These are phyloP conservation scores for Castanospermum australe DNA, from an alignment of 306 rosid species.

Conservation along the genomic window DNA sequence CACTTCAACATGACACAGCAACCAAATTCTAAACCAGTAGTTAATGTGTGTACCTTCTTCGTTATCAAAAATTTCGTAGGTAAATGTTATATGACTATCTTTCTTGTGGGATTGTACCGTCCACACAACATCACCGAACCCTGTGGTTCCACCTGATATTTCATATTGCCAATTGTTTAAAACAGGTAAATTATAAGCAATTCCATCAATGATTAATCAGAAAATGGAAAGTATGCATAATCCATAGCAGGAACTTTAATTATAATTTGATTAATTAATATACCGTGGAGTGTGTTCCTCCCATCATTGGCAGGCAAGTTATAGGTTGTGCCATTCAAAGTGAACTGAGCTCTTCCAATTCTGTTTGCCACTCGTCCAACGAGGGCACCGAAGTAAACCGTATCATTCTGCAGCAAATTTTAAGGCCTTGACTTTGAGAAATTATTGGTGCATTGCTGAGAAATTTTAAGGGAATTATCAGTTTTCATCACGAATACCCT, in stretches of 20 bases:
- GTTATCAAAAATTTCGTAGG: constrained; percentile 44
- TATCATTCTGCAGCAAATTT: constrained; percentile 36
- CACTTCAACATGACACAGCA: neutral
- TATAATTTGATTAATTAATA: neutral
- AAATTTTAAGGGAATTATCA: too few species aligned
- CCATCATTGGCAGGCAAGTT: constrained; percentile 44
- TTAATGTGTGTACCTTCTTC: constrained; percentile 45
- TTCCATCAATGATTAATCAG: neutral
- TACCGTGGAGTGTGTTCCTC: constrained; percentile 43
- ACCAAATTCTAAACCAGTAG: neutral
- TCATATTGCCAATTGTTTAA: neutral
- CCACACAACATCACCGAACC: constrained; percentile 58
- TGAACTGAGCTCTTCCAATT: constrained; percentile 42
- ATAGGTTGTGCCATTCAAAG: constrained; percentile 38
- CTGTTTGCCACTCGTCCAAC: constrained; percentile 54
- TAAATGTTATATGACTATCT: constrained; percentile 46
- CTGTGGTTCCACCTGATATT: constrained; percentile 50
- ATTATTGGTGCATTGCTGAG: neutral
- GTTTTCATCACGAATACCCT: too few species aligned
- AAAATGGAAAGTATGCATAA: neutral
- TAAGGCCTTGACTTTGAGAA: neutral
- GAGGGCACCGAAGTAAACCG: constrained; percentile 36
- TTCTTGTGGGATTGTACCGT: constrained; percentile 20
- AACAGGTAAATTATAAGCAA: neutral
- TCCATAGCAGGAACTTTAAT: neutral